Evolutionary conservation across 768 basidiomycete genomes (phyloP).

Genomic region (Inosperma sp.): DNA sequence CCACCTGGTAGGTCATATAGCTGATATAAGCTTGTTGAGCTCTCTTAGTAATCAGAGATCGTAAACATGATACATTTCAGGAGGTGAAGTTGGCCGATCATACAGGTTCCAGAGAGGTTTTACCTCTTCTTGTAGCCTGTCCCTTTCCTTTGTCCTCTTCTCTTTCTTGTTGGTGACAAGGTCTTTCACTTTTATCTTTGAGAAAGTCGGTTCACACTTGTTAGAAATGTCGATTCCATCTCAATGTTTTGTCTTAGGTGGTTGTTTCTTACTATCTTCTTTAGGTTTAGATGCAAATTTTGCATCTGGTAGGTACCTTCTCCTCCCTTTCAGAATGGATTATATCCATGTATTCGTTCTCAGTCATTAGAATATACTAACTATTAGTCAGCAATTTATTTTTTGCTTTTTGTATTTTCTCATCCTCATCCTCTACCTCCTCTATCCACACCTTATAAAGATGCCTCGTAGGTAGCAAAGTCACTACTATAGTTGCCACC

Average conservation of each 20-base stretch:
- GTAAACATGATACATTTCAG: slow-evolving; percentile 12
- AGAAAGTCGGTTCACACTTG: slow-evolving; percentile 18
- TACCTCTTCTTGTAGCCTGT: background rate
- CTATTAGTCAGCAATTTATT: background rate
- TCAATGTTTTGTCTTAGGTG: too few relatives aligned
- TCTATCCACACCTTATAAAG: too few relatives aligned
- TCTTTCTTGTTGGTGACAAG: slow-evolving; percentile 4
- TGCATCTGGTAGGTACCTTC: background rate
- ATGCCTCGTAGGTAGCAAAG: background rate
- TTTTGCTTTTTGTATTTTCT: background rate
- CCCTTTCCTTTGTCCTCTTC: background rate
- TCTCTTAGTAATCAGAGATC: slow-evolving; percentile 19
- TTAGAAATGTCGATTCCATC: background rate
- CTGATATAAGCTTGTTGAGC: slow-evolving; percentile 16
- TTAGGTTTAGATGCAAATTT: background rate
- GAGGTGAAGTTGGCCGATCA: slow-evolving; percentile 15
- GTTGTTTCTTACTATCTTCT: background rate
- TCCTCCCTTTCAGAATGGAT: background rate
- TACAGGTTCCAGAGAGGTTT: too few relatives aligned
- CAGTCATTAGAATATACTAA: background rate
- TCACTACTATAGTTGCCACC: background rate
- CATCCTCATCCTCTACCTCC: background rate
- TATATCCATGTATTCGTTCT: too few relatives aligned
- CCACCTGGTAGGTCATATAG: background rate
- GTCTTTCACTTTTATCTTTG: slow-evolving; percentile 13